Percentiles rank a stretch among this genome's conserved stretches.
phyloP scores from a whole-genome alignment of 345 rosid genomes.

The Geranium brycei region DNA sequence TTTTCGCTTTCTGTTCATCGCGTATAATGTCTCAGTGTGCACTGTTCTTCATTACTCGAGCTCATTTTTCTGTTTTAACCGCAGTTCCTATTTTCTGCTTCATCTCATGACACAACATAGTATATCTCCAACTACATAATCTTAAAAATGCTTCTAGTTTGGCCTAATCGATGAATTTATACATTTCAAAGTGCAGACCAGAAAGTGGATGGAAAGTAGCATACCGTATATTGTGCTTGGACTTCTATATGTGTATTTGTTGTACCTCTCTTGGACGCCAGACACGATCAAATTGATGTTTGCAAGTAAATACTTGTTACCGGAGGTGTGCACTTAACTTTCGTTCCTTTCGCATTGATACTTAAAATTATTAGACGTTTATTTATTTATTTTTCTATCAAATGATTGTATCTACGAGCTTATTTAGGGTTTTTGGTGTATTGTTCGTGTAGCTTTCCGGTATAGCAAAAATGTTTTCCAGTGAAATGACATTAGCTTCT shows the following conservation, averaged over 20 bases:
- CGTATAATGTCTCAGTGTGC: too few species aligned
- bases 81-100: too few species aligned
- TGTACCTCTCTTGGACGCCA: conserved; percentile 88
- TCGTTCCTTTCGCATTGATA: not conserved
- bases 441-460: conserved; percentile 43
- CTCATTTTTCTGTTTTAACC: too few species aligned
- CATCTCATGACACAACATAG: too few species aligned
- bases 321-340: conserved; percentile 44
- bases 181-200: conserved; percentile 40
- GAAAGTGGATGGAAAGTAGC: conserved; percentile 58
- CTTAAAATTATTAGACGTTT: not conserved
- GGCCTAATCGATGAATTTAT: not conserved
- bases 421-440: not conserved
- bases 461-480: conserved; percentile 78
- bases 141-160: not conserved
- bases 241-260: conserved; percentile 49
- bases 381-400: not conserved
- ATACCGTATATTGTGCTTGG: conserved; percentile 60
- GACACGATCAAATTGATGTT: conserved; percentile 54
- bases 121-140: too few species aligned
- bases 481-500: conserved; percentile 78
- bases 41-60: too few species aligned
- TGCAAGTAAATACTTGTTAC: conserved; percentile 63
- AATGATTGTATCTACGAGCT: too few species aligned
- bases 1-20: too few species aligned